Base-by-base conservation (phyloP, 768 basidiomycete genomes). In the Hygrophorus russula region DNA sequence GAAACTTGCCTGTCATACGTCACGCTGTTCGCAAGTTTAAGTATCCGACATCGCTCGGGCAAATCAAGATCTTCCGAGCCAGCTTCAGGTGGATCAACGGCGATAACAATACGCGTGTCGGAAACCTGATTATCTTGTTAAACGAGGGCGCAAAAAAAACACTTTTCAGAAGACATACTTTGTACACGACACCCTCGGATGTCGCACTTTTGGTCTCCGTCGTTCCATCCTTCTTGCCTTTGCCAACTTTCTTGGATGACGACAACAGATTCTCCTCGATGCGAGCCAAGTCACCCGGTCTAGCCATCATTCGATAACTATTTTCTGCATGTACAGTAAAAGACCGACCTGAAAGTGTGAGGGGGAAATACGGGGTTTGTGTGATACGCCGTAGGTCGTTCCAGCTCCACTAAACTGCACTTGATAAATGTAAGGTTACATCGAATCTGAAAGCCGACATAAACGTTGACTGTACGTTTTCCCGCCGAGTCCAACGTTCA, bases 21-120 rank as follows among this genome's bases (percentile, higher is more conserved):
- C 12, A 88, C 79, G 43, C 81, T 90, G 52, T 97, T 97, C 10
- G 91, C 91, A 2, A 94, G 69, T 56, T 97, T 97, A 41, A 97
- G 58, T 40, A 92, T 64, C 13, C 87, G 71, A 61, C 90, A 88
- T 39, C 84, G 71, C 53, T 93, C 90, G 5, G 91, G 88, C 0
- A 96, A 58, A 52, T 90, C 84, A 10, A 87, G 63, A 39, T 87
- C 83, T 36, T 77, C 73, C 39, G 70, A 68, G 27, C 62, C 64
- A 2, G 70, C 65, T 39, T 83, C 80, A 12, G 75, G 69, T 10
- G 73, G 59, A 53, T 87, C 80, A 13, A 90, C 63, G 4, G 91
- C 88, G 31, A 97, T 70, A 9, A 89, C 76, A 38, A 96, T 82
- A 42, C 78, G 74, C 0, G 80, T 81, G 47, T 86, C 85, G 3